Base-by-base conservation (phyloP, 1,139 yeast species). In the Pneumocystis canis region DNA sequence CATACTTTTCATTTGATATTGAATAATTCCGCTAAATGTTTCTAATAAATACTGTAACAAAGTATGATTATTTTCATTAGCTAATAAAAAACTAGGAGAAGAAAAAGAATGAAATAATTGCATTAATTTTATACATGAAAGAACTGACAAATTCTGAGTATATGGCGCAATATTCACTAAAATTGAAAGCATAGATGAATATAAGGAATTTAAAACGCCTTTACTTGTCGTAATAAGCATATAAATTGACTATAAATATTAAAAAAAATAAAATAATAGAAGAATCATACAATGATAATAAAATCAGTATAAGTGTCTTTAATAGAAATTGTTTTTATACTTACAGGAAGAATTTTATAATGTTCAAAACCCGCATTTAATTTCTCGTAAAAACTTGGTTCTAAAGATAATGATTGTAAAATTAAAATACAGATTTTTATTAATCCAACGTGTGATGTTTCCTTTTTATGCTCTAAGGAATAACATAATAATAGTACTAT, bases 351-450 rank as follows among this genome's bases (percentile, higher is more conserved):
- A 25, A 68, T 65, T 31, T 65, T 67, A 53, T 72, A 74, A 18
- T 70, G 70, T 30, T 71, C 72, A 61, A 73, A 73, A 33, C 68
- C 63, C 59, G 69, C 67, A 60, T 68, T 65, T 30, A 73, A 67
- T 7, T 71, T 66, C 31, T 62, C 68, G 40, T 71, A 70, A 63
- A 72, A 72, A 16, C 66, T 67, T 16, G 68, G 65, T 60, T 83
- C 85, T 1, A 86, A 77, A 0, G 89, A 78, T 60, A 89, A 72
- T 67, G 82, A 81, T 4, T 87, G 76, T 31, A 86, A 71, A 63
- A 87, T 78, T 68, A 82, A 84, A 16, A 84, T 77, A 37, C 84
- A 77, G 1, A 86, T 71, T 64, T 89, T 78, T 0, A 84, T 81
- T 61, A 84, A 74, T 62, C 79, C 82, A 56, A 76, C 74, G 66